A percentile compares a stretch with the other conserved stretches of the same genome.
Evolutionary conservation across 1,284 basidiomycete species (phyloP).

Genomic region (Cutaneotrichosporon spelunceum): DNA sequence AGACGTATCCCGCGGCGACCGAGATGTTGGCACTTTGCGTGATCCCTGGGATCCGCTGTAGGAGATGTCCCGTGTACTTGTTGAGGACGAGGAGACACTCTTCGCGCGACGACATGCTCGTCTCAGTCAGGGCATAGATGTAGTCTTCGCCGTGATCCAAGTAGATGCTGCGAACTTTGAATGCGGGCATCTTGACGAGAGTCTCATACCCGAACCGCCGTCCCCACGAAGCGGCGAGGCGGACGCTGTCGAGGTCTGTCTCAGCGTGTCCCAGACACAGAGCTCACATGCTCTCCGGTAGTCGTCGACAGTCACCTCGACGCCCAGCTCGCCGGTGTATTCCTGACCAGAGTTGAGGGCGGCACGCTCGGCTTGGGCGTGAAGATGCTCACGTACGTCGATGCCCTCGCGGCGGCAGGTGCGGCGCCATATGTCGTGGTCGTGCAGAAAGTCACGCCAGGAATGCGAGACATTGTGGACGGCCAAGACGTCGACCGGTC

Average conservation of each 20-base stretch:
- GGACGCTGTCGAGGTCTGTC: not conserved
- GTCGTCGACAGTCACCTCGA: not conserved
- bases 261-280: not conserved
- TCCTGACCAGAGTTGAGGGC: not conserved
- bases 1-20: slow-evolving; percentile 16
- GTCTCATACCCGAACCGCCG: slow-evolving; percentile 4
- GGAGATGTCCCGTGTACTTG: slow-evolving; percentile 13
- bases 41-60: slow-evolving; percentile 12
- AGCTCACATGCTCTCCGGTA: not conserved
- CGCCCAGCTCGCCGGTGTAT: not conserved
- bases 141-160: slow-evolving; percentile 11
- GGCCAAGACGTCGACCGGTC: slow-evolving; percentile 20
- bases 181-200: slow-evolving; percentile 8
- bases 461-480: slow-evolving; percentile 21
- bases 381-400: slow-evolving; percentile 17
- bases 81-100: slow-evolving; percentile 10
- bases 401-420: slow-evolving; percentile 24
- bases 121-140: slow-evolving; percentile 13
- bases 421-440: slow-evolving; percentile 26
- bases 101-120: not conserved
- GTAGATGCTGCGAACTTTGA: slow-evolving; percentile 8
- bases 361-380: not conserved
- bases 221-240: not conserved
- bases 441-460: slow-evolving; percentile 28
- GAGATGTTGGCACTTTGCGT: not conserved